Evolutionary conservation across 2,329 filamentous ascomycete genomes (phyloP).

Genomic region (Metarhizium brunneum): DNA sequence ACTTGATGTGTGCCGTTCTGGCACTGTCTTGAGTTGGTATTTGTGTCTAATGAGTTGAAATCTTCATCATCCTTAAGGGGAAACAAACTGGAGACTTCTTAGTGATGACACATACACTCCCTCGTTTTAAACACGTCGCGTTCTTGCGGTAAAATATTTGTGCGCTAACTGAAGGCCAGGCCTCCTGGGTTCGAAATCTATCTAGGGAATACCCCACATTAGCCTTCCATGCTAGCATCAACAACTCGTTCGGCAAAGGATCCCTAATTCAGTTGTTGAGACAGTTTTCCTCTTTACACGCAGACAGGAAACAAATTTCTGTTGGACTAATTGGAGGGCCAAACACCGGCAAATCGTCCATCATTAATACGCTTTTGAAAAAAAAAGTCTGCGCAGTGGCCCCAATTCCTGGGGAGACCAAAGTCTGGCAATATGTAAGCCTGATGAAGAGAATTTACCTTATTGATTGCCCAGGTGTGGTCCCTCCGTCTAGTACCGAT

Average conservation of each 20-base stretch:
- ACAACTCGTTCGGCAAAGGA: slow-evolving; percentile 93
- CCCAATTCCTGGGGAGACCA: slow-evolving; percentile 92
- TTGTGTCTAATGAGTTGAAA: slow-evolving; percentile 98
- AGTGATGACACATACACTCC: slow-evolving; percentile 88
- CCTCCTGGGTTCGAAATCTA: slow-evolving; percentile 80
- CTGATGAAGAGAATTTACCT: slow-evolving; percentile 85
- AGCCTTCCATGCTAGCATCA: slow-evolving; percentile 90
- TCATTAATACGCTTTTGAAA: slow-evolving; percentile 91
- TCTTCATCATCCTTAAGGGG: slow-evolving; percentile 50
- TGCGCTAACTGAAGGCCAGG: slow-evolving; percentile 42
- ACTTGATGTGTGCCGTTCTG: slow-evolving; percentile 83
- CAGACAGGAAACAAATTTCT: slow-evolving; percentile 86
- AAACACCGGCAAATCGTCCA: slow-evolving; percentile 91
- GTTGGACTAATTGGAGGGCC: slow-evolving; percentile 73
- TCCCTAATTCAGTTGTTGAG: slow-evolving; percentile 84
- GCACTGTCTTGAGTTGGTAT: slow-evolving; percentile 64
- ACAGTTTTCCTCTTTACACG: slow-evolving; percentile 86
- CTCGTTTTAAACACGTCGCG: slow-evolving; percentile 6
- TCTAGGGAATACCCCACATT: slow-evolving; percentile 90
- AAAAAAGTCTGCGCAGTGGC: slow-evolving; percentile 93
- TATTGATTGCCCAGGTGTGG: slow-evolving; percentile 94
- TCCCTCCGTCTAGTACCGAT: slow-evolving; percentile 78
- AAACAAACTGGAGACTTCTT: slow-evolving; percentile 78
- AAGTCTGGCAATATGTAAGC: slow-evolving; percentile 96
- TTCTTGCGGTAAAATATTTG: background rate